Evolutionary conservation across 2,329 filamentous ascomycete genomes (phyloP), one percentile per base, ranked within the genome.

Genomic region (Fusarium liriodendri): DNA sequence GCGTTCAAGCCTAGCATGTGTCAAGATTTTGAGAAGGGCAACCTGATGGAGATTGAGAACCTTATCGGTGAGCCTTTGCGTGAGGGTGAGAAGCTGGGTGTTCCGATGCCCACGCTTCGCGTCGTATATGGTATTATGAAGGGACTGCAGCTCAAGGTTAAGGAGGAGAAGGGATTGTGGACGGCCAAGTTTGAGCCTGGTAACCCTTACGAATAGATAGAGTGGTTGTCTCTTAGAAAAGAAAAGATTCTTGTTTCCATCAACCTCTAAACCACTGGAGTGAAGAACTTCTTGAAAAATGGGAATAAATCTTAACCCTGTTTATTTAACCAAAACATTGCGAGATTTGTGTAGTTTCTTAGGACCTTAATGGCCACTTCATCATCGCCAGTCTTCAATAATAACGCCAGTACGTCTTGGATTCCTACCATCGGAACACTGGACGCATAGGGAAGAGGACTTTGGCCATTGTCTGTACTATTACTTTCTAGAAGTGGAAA

Each of bases 1-100:
- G 86, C 84, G 42, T 83, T 88, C 70, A 82, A 83, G 69, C 89
- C 88, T 0, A 89, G 87, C 72, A 90, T 90, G 88, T 81, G 84
- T 18, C 84, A 87, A 68, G 89, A 91, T 78, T 79, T 85, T 9
- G 80, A 83, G 38, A 89, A 89, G 74, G 75, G 76, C 1, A 77
- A 78, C 22, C 32, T 78, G 11, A 76, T 79, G 35, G 88, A 90
- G 76, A 83, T 85, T 62, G 87, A 89, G 74, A 87, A 85, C 65
- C 83, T 89, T 22, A 76, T 89, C 3, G 87, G 88, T 0, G 87
- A 89, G 79, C 86, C 87, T 6, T 64, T 90, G 38, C 79, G 84
- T 2, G 87, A 87, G 68, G 88, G 83, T 0, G 82, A 83, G 66
- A 77, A 77, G 40, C 76, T 81, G 1, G 86, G 85, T 4, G 85